Base-by-base conservation (phyloP, 257 asterid species). In the Primulina huaijiensis region DNA sequence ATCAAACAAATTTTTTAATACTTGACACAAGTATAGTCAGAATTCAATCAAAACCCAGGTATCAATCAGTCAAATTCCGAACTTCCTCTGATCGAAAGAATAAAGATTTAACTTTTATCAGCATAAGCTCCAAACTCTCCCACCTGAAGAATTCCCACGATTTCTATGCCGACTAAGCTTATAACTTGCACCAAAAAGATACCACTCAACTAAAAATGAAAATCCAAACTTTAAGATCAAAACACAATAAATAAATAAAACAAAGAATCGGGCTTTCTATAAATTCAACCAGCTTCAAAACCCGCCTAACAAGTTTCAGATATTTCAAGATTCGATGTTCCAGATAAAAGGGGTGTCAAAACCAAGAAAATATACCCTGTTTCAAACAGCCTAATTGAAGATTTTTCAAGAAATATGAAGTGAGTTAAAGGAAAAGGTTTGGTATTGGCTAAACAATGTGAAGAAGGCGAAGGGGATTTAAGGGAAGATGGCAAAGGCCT, bases 61-160 rank as follows among this genome's bases (percentile, higher is more conserved):
- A 79, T 76, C 68, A 73, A 56, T 73, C 81, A 57, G 69, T 55
- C 70, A 77, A 78, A 78, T 40, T 61, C 76, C 67, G 50, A 77
- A 71, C 77, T 64, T 69, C 61, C 8, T 21, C 62, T 38, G 38
- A 70, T 73, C 14, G 56, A 43, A n/a, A 55, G 6, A 53, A 65
- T 12, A 68, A 55, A 67, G 27, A 37, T 53, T n/a, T n/a, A 27
- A 30, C 7, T 25, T 19, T 40, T 21, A 56, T 52, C 11, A 19
- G 50, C 67, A 20, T 60, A 43, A 68, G 17, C 74, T 71, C 38
- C 65, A 53, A 71, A 50, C 59, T 62, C 75, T 72, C 64, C 20
- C 64, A 57, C 56, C 59, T 40, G 46, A 40, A 69, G 68, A 67
- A 61, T 65, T 50, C n/a, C 43, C 29, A 64, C 56, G 55, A 74